phyloP scores from a whole-genome alignment of 345 rosid genomes.

The Cardamine occulta region DNA sequence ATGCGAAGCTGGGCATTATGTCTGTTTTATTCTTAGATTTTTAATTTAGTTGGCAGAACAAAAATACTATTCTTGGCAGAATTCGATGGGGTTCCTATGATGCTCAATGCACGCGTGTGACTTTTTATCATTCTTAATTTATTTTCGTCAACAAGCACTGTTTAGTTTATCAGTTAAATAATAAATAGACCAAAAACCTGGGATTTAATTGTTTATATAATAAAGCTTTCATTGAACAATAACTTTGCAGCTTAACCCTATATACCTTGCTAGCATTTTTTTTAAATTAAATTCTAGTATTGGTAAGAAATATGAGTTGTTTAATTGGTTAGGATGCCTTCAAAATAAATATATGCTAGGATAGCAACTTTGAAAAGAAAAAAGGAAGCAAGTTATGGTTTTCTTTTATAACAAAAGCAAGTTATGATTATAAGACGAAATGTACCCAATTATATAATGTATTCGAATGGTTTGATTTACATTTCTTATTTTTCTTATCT shows the following conservation, averaged over 20 bases:
- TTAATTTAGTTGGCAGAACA: slow-evolving; percentile 30
- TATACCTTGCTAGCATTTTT: neutral
- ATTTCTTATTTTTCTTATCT: neutral
- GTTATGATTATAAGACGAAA: neutral
- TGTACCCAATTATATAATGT: neutral
- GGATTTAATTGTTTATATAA: neutral
- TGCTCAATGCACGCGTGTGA: slow-evolving; percentile 42
- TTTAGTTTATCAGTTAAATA: slow-evolving; percentile 19
- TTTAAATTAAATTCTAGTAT: neutral
- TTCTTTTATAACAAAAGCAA: neutral
- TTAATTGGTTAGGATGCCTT: slow-evolving; percentile 9
- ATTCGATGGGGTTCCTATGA: slow-evolving; percentile 22
- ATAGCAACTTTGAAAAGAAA: neutral
- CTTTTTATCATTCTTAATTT: slow-evolving; percentile 36
- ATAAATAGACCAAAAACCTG: neutral
- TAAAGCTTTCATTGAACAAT: slow-evolving; percentile 6
- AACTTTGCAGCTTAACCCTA: neutral
- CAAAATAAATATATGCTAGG: neutral
- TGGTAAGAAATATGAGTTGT: slow-evolving; percentile 8
- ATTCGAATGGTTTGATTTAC: slow-evolving; percentile 3
- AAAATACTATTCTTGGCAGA: slow-evolving; percentile 31
- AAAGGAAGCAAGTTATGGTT: neutral
- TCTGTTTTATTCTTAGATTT: neutral
- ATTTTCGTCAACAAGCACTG: slow-evolving; percentile 28
- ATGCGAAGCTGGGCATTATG: neutral